A percentile compares a stretch with the other conserved stretches of the same genome.
phyloP scores from a whole-genome alignment of 2,329 filamentous ascomycete species.

The Chrysoporthe austroafricana region DNA sequence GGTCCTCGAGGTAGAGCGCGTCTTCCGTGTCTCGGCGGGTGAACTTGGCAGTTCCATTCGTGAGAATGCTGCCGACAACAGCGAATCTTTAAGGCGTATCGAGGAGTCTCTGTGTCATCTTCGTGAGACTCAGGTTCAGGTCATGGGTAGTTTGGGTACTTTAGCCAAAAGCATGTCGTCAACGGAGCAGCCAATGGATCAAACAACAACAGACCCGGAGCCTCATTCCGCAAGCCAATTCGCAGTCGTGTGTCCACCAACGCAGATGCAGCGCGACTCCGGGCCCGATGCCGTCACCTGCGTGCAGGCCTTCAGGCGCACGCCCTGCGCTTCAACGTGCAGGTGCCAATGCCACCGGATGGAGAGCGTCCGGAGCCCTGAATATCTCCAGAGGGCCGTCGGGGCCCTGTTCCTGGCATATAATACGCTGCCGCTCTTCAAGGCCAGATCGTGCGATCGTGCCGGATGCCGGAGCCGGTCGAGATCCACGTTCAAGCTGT shows the following conservation, averaged over 20 bases:
- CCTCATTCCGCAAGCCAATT: background rate
- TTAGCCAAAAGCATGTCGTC: background rate
- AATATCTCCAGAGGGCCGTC: background rate
- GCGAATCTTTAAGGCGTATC: background rate
- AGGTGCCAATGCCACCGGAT: background rate
- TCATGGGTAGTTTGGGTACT: background rate
- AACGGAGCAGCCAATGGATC: background rate
- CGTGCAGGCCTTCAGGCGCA: background rate
- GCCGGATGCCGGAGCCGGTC: background rate
- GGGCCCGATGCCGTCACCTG: background rate
- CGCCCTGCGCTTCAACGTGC: constrained; percentile 1
- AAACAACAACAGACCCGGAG: background rate
- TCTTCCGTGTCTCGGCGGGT: background rate
- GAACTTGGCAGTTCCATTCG: constrained; percentile 3
- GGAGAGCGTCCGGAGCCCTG: background rate
- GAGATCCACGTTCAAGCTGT: background rate
- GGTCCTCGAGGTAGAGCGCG: background rate
- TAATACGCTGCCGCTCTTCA: constrained; percentile 1
- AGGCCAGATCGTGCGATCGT: background rate
- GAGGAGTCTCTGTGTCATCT: background rate
- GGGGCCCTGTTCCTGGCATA: background rate
- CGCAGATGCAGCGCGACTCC: background rate
- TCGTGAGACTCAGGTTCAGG: background rate
- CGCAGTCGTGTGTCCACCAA: background rate
- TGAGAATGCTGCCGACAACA: background rate